Conservation (phyloP, 1,139 yeast genomes). For the Kodamaea fungicola region DNA sequence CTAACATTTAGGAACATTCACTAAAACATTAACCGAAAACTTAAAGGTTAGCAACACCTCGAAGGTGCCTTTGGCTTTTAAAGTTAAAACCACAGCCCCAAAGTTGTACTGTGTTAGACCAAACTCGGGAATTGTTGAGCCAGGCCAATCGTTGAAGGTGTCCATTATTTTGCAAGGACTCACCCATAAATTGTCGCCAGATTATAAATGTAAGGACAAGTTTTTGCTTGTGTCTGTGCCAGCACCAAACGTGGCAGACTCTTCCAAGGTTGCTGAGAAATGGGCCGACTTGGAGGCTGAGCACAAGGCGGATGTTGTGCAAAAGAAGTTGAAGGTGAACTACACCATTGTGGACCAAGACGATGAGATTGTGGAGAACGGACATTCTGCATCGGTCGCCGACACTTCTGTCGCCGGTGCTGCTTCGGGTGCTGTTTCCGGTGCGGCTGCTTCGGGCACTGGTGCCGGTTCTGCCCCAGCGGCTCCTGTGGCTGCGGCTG, state of each 20-base stretch:
- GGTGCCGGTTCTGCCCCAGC: conserved; percentile 11
- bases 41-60: conserved; percentile 68
- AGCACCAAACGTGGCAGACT: conserved; percentile 57
- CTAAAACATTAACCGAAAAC: conserved; percentile 66
- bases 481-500: conserved; percentile 6
- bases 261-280: conserved; percentile 56
- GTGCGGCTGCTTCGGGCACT: conserved; percentile 12
- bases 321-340: conserved; percentile 77
- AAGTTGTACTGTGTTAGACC: conserved; percentile 95
- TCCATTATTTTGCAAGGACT: conserved; percentile 85
- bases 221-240: conserved; percentile 87
- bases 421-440: conserved; percentile 7
- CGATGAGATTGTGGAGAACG: conserved; percentile 17
- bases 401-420: conserved; percentile 13
- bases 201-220: conserved; percentile 83
- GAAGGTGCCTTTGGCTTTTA: conserved; percentile 69
- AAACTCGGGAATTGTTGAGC: conserved; percentile 75
- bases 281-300: conserved; percentile 72
- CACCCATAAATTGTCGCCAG: conserved; percentile 67
- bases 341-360: conserved; percentile 42
- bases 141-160: conserved; percentile 71
- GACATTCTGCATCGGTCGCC: conserved; percentile 8
- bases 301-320: conserved; percentile 56
- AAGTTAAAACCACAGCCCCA: conserved; percentile 98
- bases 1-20: conserved; percentile 55